Base-by-base conservation (phyloP, 768 basidiomycete species). In the Candolleomyces efflorescens region DNA sequence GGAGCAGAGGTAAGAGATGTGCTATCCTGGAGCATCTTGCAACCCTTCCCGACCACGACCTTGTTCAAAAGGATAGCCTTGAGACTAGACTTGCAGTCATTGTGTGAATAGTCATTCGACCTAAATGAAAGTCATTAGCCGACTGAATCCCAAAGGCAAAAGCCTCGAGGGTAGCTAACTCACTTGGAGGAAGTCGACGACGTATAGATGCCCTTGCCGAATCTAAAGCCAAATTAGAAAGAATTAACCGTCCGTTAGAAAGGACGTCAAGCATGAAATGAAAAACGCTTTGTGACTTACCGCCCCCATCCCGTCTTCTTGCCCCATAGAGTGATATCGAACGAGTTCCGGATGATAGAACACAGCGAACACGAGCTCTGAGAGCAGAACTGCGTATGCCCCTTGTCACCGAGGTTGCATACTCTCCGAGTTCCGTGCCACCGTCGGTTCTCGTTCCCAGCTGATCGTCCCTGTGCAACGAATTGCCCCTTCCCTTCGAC, bases 111-210 rank as follows among this genome's bases (percentile, higher is more conserved):
- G 68, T 89, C 87, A 59, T 87, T 84, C 17, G 87, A 86, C 63
- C 82, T 83, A 39, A 11, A 45, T 15, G 17, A 45, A 41, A 12
- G 38, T 38, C 3, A 45, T 49, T 27, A 37, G 53, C 17, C 52
- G 17, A 37, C 15, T 3, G 46, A 4, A 20, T 20, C 13, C 46
- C 23, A 13, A 18, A 48, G 46, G 41, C 41, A 43, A 43, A 20
- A 17, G 41, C 17, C 41, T 5, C 41, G 41, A 43, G 41, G 18
- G 41, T 12, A 47, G 17, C 17, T 17, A 3, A 60, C 79, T 57
- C 55, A 83, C 80, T 89, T 89, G 6, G 87, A 89, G n/a, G 87
- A 87, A 1, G 87, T 89, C n/a, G 85, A 84, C 5, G 86, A 86
- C 1, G 86, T 87, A 65, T 88, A 89, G 43, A 88, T 84, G 23